phyloP scores from a whole-genome alignment of 2,329 filamentous ascomycete species.

The Fulvia fulva region DNA sequence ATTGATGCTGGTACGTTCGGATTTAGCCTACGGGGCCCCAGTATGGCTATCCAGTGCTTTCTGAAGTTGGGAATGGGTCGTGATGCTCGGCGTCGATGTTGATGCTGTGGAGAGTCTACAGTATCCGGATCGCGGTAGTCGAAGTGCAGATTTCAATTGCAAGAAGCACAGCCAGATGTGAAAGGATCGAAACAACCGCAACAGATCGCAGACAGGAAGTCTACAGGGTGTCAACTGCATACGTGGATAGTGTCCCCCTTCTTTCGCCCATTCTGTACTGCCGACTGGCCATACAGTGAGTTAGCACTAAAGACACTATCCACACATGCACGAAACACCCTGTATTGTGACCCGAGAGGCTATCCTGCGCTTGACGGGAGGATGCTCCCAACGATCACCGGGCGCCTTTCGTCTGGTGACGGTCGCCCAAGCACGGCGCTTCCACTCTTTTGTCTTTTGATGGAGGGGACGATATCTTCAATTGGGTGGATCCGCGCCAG shows the following conservation, averaged over 20 bases:
- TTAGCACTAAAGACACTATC: too few species aligned
- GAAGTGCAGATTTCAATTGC: slow-evolving; percentile 2
- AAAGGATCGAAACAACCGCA: slow-evolving; percentile 14
- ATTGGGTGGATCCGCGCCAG: slow-evolving; percentile 22
- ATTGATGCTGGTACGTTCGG: not conserved
- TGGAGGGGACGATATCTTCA: slow-evolving; percentile 7
- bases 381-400: slow-evolving; percentile 12
- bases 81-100: not conserved
- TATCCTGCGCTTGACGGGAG: slow-evolving; percentile 8
- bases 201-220: slow-evolving; percentile 9
- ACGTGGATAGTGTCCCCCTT: too few species aligned
- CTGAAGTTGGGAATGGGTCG: not conserved
- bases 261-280: too few species aligned
- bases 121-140: not conserved
- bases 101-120: not conserved
- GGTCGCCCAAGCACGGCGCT: slow-evolving; percentile 12
- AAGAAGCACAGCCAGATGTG: slow-evolving; percentile 12
- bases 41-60: not conserved
- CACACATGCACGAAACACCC: too few species aligned
- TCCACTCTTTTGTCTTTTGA: slow-evolving; percentile 11
- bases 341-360: slow-evolving; percentile 11
- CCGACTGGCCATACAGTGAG: too few species aligned
- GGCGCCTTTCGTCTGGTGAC: slow-evolving; percentile 9
- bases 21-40: not conserved
- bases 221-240: not conserved